phyloP scores from a whole-genome alignment of 2,329 filamentous ascomycete genomes.

The Chrysoporthe deuterocubensis region DNA sequence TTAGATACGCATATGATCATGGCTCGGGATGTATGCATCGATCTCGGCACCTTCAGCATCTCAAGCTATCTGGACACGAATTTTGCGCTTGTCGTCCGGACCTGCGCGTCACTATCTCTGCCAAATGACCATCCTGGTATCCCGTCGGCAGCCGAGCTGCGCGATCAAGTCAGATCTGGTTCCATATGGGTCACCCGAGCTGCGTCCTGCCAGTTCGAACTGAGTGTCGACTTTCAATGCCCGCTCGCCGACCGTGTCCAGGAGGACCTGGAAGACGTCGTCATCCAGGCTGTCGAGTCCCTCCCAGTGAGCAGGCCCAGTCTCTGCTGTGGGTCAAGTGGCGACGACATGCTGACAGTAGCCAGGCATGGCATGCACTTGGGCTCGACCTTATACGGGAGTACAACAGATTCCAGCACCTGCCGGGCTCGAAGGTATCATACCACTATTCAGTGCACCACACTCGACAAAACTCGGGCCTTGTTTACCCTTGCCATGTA shows the following conservation, averaged over 20 bases:
- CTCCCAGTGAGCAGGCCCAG: background rate
- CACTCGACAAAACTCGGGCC: background rate
- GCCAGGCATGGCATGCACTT: conserved; percentile 21
- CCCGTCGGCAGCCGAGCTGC: conserved; percentile 14
- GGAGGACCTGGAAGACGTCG: background rate
- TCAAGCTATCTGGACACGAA: conserved; percentile 18
- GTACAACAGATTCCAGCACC: conserved; percentile 12
- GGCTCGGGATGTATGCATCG: conserved; percentile 18
- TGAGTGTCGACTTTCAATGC: conserved; percentile 13
- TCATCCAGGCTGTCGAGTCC: conserved; percentile 12
- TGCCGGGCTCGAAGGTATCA: background rate
- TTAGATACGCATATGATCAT: conserved; percentile 3
- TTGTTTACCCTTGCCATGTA: conserved; percentile 17
- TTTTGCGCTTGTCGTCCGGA: conserved; percentile 17
- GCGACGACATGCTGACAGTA: background rate
- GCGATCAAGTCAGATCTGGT: conserved; percentile 23
- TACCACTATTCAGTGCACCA: conserved; percentile 24
- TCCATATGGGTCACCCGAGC: conserved; percentile 25
- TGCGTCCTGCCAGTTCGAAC: conserved; percentile 19
- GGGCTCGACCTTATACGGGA: conserved; percentile 21
- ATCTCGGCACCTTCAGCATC: conserved; percentile 23
- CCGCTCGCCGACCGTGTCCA: background rate
- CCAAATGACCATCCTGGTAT: conserved; percentile 3
- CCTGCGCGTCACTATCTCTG: conserved; percentile 13
- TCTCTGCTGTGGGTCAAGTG: background rate